Evolutionary conservation across 2,329 filamentous ascomycete species (phyloP).

Genomic region (Penicillium paneum): DNA sequence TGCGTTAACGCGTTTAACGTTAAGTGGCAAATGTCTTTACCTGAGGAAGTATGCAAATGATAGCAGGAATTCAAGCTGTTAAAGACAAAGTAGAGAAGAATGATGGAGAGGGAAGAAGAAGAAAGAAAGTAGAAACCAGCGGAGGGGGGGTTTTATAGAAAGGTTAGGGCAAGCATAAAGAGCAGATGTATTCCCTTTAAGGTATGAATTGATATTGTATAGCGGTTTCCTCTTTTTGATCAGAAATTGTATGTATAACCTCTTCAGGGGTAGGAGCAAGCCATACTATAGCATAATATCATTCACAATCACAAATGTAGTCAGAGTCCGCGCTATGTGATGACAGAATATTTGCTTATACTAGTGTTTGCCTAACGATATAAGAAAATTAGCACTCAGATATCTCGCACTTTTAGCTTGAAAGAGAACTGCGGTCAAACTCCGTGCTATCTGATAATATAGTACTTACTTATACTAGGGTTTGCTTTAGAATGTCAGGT

Average conservation of each 20-base stretch:
- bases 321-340: background rate
- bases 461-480: background rate
- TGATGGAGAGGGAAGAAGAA: background rate
- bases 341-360: background rate
- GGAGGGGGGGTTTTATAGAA: background rate
- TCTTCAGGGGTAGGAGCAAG: background rate
- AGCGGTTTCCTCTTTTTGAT: background rate
- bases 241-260: too few relatives aligned
- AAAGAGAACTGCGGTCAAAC: background rate
- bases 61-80: background rate
- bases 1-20: background rate
- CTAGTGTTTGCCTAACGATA: background rate
- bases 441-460: background rate
- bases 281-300: too few relatives aligned
- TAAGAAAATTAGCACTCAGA: background rate
- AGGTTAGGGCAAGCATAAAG: too few relatives aligned
- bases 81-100: background rate
- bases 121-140: background rate
- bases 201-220: background rate
- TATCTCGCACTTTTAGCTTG: background rate
- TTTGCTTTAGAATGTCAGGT: background rate
- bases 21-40: background rate
- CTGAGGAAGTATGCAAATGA: background rate
- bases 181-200: background rate
- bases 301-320: background rate